Evolutionary conservation across 2,329 filamentous ascomycete genomes (phyloP).

Genomic region (Claviceps sp.): DNA sequence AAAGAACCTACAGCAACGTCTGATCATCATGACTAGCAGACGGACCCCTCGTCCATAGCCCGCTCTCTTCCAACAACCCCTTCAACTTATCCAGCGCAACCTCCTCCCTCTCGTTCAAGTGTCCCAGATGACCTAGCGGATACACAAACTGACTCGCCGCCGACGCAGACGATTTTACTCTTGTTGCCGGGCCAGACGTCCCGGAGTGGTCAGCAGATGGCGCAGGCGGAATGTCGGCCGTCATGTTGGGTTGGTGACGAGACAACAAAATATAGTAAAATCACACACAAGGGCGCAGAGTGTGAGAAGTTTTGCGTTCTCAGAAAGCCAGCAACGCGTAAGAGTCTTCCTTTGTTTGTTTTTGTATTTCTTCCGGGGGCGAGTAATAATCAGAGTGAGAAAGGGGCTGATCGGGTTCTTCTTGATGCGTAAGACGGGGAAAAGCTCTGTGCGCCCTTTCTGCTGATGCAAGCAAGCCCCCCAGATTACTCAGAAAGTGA

Average conservation of each 20-base stretch:
- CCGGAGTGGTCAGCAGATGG: slow-evolving; percentile 7
- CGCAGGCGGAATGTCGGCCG: slow-evolving; percentile 12
- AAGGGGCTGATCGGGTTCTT: too few relatives aligned
- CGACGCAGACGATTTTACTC: slow-evolving; percentile 17
- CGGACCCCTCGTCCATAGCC: slow-evolving; percentile 45
- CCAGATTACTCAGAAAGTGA: too few relatives aligned
- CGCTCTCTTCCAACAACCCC: slow-evolving; percentile 47
- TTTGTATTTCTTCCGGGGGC: not conserved
- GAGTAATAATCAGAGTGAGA: too few relatives aligned
- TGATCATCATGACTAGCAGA: slow-evolving; percentile 58
- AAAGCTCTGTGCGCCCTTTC: too few relatives aligned
- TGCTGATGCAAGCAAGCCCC: too few relatives aligned
- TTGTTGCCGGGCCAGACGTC: slow-evolving; percentile 10
- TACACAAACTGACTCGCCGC: slow-evolving; percentile 36
- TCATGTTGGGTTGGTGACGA: slow-evolving; percentile 9
- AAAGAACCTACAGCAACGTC: slow-evolving; percentile 49
- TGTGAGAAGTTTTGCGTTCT: not conserved
- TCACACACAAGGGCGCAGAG: not conserved
- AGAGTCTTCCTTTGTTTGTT: not conserved
- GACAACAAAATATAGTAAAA: not conserved
- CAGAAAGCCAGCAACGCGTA: not conserved
- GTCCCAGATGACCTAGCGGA: slow-evolving; percentile 67
- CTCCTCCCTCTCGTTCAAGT: slow-evolving; percentile 57
- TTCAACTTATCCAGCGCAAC: slow-evolving; percentile 61
- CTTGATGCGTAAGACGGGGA: too few relatives aligned